phyloP scores from a whole-genome alignment of 1,284 basidiomycete genomes.

The Pholiota adiposa region DNA sequence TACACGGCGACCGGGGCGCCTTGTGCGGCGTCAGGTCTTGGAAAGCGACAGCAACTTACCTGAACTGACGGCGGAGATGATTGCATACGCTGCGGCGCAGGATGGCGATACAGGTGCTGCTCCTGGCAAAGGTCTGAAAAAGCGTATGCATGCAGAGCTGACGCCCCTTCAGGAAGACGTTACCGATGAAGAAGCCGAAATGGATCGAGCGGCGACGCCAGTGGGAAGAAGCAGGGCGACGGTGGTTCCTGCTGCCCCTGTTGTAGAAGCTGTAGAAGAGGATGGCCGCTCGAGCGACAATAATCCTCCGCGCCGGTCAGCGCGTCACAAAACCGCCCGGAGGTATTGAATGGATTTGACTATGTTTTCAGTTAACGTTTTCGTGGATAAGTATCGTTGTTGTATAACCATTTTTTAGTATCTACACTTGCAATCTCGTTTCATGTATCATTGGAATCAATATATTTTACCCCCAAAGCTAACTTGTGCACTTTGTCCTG shows the following conservation, averaged over 20 bases:
- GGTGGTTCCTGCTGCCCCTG: neutral
- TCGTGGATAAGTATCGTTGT: neutral
- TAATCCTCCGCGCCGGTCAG: conserved; percentile 14
- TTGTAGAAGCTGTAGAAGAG: neutral
- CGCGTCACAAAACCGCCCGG: conserved; percentile 18
- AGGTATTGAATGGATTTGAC: conserved; percentile 9
- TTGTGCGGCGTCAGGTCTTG: conserved; percentile 50
- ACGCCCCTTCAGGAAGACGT: conserved; percentile 43
- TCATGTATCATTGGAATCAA: conserved; percentile 1
- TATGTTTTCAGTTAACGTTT: neutral
- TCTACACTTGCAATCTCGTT: neutral
- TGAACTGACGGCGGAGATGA: conserved; percentile 49
- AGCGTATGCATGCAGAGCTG: conserved; percentile 44
- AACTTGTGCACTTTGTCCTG: neutral
- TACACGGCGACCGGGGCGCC: conserved; percentile 19
- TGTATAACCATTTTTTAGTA: neutral
- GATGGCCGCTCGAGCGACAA: neutral
- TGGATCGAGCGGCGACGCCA: neutral
- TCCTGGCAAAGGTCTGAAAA: conserved; percentile 36
- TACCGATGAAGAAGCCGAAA: conserved; percentile 24
- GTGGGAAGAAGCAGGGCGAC: neutral
- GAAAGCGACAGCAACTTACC: conserved; percentile 36
- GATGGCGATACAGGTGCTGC: conserved; percentile 24
- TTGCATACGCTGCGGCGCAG: conserved; percentile 34
- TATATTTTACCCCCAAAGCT: neutral